Evolutionary conservation across 2,329 filamentous ascomycete species (phyloP), one percentile per base, ranked within the genome.

Genomic region (Trichoderma pleuroti): DNA sequence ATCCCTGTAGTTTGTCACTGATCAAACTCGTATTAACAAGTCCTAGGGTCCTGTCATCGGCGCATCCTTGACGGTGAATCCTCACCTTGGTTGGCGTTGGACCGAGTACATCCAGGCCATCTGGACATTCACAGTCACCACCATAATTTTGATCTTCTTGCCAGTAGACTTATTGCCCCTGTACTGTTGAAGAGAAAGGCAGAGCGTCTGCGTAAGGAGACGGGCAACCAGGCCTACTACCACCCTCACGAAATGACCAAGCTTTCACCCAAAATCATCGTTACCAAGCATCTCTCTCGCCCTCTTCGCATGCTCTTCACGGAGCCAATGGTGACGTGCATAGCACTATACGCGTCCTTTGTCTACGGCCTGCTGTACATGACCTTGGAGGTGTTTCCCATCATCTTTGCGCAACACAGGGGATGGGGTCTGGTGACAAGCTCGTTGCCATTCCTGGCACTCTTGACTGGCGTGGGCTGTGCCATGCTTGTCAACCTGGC

Each of bases 271-370:
- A 72, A 87, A 34, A 87, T 87, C 64, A 86, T 88, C 82, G 72
- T 88, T 11, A 73, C 70, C 65, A 74, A 72, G 42, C 76, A 74
- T 56, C 80, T 62, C 42, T 75, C 81, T 49, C 80, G 83, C 5
- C 83, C 84, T 0, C 75, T 81, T 21, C 80, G 81, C 56, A 77
- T 84, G 66, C 77, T 85, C 7, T 90, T 92, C 82, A 80, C 81
- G 70, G 90, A 92, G 76, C 90, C 90, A 2, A 92, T 92, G 74
- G 90, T 92, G 24, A 76, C 90, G 18, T 80, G 89, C 5, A 82
- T 92, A 46, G 86, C 88, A 1, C 76, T 91, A 0, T 91, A 91
- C 76, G 86, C 87, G 2, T 85, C 83, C 36, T 91, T 91, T 75
- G 84, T 84, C 74, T 89, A 88, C 74, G 87, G 86, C 0, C 86